Conservation (phyloP, 2,329 filamentous ascomycete species). For the Bimuria novae-zelandiae region DNA sequence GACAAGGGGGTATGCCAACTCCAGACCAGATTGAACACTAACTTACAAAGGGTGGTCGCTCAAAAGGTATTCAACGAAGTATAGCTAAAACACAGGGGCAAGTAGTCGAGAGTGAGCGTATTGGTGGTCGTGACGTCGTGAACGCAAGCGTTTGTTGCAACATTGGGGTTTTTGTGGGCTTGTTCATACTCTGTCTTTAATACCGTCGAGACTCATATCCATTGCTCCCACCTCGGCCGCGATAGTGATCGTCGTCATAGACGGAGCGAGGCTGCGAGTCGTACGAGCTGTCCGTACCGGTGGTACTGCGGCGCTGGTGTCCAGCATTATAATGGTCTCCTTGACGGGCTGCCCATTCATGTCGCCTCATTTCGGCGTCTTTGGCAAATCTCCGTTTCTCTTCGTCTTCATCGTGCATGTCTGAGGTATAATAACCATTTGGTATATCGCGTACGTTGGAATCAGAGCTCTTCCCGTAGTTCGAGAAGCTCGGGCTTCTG, state of each 20-base stretch:
- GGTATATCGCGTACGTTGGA: conserved; percentile 38
- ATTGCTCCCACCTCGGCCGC: conserved; percentile 25
- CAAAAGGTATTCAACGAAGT: not conserved
- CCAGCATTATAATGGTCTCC: conserved; percentile 18
- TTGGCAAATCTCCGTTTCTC: conserved; percentile 35
- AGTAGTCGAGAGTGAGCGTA: conserved; percentile 11
- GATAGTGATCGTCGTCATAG: conserved; percentile 42
- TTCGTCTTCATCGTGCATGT: conserved; percentile 39
- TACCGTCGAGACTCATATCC: conserved; percentile 38
- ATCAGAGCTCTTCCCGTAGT: conserved; percentile 42
- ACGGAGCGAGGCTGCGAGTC: conserved; percentile 33
- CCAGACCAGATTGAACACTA: conserved; percentile 3
- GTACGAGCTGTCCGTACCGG: conserved; percentile 31
- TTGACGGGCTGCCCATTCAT: conserved; percentile 28
- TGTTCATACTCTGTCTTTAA: conserved; percentile 12
- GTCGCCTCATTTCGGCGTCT: conserved; percentile 36
- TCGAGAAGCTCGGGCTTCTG: conserved; percentile 42
- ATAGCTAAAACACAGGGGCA: not conserved
- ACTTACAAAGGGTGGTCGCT: not conserved
- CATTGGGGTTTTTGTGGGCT: not conserved
- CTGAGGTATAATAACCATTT: conserved; percentile 36
- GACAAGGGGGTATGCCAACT: conserved; percentile 14
- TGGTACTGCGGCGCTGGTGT: conserved; percentile 30
- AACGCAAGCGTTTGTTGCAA: conserved; percentile 5
- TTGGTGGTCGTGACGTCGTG: conserved; percentile 15